These are phyloP conservation scores for Umbelopsis sp. DNA, from an alignment of 192 early-diverging fungal genomes.

Conservation along the genomic window DNA sequence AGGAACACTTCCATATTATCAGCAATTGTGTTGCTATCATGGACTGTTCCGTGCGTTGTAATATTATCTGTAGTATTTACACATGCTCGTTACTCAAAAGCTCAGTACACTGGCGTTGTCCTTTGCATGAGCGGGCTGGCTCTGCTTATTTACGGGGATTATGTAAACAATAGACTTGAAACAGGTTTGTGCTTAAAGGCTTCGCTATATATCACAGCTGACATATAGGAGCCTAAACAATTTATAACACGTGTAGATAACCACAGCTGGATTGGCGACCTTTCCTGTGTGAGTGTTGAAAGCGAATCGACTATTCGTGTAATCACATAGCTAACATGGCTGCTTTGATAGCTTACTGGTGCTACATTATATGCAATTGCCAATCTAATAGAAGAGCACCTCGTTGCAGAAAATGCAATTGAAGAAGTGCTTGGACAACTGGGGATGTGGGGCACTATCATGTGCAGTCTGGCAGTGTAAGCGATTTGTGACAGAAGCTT, in stretches of 20 bases:
- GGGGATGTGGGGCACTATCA: constrained; percentile 26
- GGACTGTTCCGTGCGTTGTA: constrained; percentile 38
- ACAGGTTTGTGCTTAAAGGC: constrained; percentile 17
- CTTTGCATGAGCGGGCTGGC: constrained; percentile 30
- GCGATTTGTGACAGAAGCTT: neutral
- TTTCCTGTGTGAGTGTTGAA: constrained; percentile 29
- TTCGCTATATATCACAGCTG: neutral
- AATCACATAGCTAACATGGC: neutral
- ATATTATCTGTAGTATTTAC: constrained; percentile 26
- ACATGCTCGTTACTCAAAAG: constrained; percentile 14
- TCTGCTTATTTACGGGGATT: constrained; percentile 32
- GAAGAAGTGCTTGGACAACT: constrained; percentile 22
- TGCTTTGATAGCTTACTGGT: constrained; percentile 25
- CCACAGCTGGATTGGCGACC: constrained; percentile 37
- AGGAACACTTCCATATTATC: constrained; percentile 40
- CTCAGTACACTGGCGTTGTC: constrained; percentile 22
- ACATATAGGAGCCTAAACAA: too few relatives aligned
- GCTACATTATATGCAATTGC: constrained; percentile 35
- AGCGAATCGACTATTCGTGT: too few relatives aligned
- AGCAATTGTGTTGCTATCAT: constrained; percentile 31
- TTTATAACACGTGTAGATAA: constrained; percentile 3
- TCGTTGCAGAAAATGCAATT: constrained; percentile 24
- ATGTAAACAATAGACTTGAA: neutral
- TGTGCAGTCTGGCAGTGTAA: constrained; percentile 33
- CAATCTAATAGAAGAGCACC: constrained; percentile 37